Conservation (phyloP, 768 basidiomycete genomes). For the Boletus fagicola region DNA sequence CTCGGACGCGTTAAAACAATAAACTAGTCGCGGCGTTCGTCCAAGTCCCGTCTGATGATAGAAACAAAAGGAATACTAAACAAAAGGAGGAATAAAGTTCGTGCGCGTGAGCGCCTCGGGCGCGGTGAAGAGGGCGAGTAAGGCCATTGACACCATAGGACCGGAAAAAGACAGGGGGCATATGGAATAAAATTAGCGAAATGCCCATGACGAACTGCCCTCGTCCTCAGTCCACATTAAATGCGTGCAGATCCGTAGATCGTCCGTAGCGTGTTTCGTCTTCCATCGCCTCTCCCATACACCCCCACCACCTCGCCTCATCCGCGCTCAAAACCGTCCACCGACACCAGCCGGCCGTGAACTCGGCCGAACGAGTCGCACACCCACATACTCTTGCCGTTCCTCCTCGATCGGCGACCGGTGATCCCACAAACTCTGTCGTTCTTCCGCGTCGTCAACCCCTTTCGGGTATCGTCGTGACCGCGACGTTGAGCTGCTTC, state of each 20-base stretch:
- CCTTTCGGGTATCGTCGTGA: constrained; percentile 45
- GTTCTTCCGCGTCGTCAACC: constrained; percentile 62
- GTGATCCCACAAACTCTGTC: constrained; percentile 50
- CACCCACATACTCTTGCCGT: constrained; percentile 22
- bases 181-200: neutral
- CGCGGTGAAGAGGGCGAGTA: neutral
- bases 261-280: neutral
- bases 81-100: neutral
- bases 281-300: neutral
- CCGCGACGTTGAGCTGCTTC: constrained; percentile 44
- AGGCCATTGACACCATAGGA: neutral
- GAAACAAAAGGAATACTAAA: neutral
- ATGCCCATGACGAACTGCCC: neutral
- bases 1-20: neutral
- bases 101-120: neutral
- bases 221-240: neutral
- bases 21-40: neutral
- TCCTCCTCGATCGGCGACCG: constrained; percentile 29
- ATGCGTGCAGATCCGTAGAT: neutral
- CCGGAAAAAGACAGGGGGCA: neutral
- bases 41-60: neutral
- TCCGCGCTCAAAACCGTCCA: constrained; percentile 19
- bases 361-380: constrained; percentile 40
- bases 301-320: neutral
- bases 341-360: constrained; percentile 8